A percentile compares a stretch with the other conserved stretches of the same genome.
These are phyloP conservation scores for Chaetoscypha palmicola DNA, from an alignment of 2,329 filamentous ascomycete species.

Conservation along the genomic window DNA sequence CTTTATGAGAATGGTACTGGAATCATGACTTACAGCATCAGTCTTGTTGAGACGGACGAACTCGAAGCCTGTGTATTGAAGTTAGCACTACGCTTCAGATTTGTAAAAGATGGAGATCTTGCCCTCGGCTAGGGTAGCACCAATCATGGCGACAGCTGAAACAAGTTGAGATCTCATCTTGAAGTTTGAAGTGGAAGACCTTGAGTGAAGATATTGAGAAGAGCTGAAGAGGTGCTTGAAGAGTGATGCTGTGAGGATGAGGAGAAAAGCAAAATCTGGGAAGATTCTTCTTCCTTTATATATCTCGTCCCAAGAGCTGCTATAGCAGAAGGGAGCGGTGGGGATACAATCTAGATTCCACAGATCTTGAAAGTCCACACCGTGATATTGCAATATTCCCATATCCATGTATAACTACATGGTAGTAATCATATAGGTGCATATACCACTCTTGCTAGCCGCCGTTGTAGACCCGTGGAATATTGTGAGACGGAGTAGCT, in stretches of 20 bases:
- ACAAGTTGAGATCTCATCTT: constrained; percentile 26
- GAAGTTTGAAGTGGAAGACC: background rate
- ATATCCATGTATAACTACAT: no score
- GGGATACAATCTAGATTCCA: background rate
- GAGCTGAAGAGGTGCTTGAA: constrained; percentile 1
- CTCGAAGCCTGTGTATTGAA: constrained; percentile 15
- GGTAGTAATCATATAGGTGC: background rate
- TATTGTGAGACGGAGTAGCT: background rate
- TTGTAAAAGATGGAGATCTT: constrained; percentile 2
- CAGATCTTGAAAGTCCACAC: no score
- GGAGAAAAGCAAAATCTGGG: background rate
- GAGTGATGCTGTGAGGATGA: constrained; percentile 4
- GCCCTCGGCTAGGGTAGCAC: constrained; percentile 15
- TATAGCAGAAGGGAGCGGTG: background rate
- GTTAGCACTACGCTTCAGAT: background rate
- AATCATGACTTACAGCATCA: constrained; percentile 24
- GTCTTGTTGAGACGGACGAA: constrained; percentile 32
- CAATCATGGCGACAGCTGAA: constrained; percentile 16
- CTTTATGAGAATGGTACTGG: no score
- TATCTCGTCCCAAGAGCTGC: background rate
- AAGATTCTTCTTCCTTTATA: background rate
- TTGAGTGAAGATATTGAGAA: background rate
- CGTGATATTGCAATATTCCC: no score
- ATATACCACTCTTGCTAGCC: background rate
- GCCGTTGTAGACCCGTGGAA: background rate